Evolutionary conservation across 345 rosid genomes (phyloP).

Genomic region (Angophora floribunda): DNA sequence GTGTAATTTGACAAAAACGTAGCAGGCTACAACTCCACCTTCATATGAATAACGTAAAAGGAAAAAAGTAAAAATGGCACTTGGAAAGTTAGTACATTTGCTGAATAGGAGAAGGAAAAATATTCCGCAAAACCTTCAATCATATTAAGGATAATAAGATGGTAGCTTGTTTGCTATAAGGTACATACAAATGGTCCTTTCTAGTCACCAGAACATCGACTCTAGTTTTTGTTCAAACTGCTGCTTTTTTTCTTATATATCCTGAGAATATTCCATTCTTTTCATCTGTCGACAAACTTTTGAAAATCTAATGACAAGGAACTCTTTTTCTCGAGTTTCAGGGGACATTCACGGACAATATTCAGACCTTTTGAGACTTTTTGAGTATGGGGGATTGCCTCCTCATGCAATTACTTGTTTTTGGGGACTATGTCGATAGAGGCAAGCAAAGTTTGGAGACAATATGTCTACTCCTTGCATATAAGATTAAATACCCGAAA

Average conservation of each 20-base stretch:
- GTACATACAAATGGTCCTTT: not conserved
- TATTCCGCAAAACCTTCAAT: not conserved
- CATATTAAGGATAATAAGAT: not conserved
- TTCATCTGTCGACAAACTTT: not conserved
- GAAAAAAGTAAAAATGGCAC: not conserved
- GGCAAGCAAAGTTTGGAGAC: constrained; percentile 42
- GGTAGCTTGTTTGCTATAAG: not conserved
- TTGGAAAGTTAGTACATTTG: not conserved
- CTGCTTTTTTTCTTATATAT: too few species aligned
- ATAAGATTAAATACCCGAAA: constrained; percentile 35
- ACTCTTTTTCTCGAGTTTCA: constrained; percentile 18
- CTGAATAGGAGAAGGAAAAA: not conserved
- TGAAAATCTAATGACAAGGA: not conserved
- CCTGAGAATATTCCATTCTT: not conserved
- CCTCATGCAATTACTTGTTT: constrained; percentile 72
- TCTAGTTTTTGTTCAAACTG: not conserved
- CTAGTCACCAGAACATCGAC: not conserved
- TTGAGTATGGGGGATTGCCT: constrained; percentile 82
- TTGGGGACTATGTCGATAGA: constrained; percentile 82
- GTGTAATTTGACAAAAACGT: not conserved
- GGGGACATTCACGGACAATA: constrained; percentile 90
- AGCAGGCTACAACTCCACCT: not conserved
- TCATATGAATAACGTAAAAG: not conserved
- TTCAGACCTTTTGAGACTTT: constrained; percentile 77
- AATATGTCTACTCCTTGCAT: constrained; percentile 36